Evolutionary conservation across 257 asterid species (phyloP).

Genomic region (Rhazya stricta): DNA sequence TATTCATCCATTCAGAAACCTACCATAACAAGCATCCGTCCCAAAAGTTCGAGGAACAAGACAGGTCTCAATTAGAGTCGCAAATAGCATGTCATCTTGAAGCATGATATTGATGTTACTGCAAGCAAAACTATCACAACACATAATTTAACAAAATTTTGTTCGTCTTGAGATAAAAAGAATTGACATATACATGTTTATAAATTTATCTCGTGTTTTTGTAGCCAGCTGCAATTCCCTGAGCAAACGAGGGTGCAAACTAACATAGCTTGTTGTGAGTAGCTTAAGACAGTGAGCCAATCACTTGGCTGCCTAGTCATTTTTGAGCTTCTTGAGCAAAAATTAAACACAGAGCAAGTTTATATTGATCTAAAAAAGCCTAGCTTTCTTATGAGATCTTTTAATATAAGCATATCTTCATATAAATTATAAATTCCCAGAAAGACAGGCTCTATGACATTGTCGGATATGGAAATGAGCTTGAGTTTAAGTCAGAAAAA

Average conservation of each 20-base stretch:
- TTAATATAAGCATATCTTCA: background rate
- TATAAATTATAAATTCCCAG: background rate
- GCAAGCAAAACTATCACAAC: background rate
- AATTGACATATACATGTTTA: background rate
- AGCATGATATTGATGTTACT: background rate
- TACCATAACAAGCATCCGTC: conserved; percentile 23
- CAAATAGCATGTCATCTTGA: background rate
- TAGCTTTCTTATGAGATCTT: background rate
- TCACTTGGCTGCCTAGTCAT: background rate
- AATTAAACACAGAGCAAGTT: background rate
- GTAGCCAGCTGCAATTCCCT: background rate
- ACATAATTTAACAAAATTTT: background rate
- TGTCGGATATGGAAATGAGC: background rate
- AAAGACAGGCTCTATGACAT: background rate
- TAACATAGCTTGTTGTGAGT: background rate
- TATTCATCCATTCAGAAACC: conserved; percentile 54
- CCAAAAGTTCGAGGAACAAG: conserved; percentile 16
- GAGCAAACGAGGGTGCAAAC: background rate
- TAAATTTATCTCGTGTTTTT: background rate
- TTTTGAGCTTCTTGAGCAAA: background rate
- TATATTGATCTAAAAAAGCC: background rate
- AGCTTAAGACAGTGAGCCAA: background rate
- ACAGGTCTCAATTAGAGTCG: conserved; percentile 6
- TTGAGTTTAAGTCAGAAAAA: background rate
- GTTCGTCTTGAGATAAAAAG: background rate